phyloP scores from a whole-genome alignment of 139 green algal species.

The Chlamydomonas sphaeroides region DNA sequence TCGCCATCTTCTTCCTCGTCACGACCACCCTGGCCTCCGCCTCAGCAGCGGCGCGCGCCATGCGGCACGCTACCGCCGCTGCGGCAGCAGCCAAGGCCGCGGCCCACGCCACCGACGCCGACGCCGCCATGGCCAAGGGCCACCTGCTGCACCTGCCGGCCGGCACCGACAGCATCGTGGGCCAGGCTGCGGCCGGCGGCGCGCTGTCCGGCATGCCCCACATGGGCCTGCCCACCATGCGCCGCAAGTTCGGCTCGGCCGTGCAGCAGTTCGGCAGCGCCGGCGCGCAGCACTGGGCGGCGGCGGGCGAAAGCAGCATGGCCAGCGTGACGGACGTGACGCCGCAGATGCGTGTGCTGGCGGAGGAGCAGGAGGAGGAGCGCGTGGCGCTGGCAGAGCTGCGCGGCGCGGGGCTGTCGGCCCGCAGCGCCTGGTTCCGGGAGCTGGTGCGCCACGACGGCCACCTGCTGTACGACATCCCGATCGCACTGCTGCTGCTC shows the following conservation, averaged over 20 bases:
- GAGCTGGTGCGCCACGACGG: conserved; percentile 31
- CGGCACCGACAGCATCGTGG: too few species aligned
- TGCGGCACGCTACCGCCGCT: background rate
- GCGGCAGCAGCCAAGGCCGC: background rate
- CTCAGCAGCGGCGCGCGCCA: background rate
- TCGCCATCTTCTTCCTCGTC: conserved; percentile 2
- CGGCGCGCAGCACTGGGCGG: background rate
- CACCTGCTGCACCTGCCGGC: background rate
- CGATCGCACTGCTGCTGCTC: conserved; percentile 14
- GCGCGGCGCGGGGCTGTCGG: background rate
- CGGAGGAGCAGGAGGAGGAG: background rate
- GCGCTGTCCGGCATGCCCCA: background rate
- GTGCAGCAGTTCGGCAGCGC: background rate
- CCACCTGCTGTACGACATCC: conserved; percentile 23
- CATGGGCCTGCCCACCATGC: background rate
- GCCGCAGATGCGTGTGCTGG: background rate
- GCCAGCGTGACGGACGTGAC: background rate
- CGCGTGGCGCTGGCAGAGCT: background rate
- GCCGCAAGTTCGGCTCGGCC: too few species aligned
- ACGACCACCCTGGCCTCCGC: background rate
- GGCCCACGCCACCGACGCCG: background rate
- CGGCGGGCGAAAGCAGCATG: background rate
- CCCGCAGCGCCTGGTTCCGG: conserved; percentile 11
- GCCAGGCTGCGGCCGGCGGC: too few species aligned
- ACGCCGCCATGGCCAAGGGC: background rate